Evolutionary conservation across 2,329 filamentous ascomycete species (phyloP), one percentile per base, ranked within the genome.

Genomic region (Fusarium robinianum): DNA sequence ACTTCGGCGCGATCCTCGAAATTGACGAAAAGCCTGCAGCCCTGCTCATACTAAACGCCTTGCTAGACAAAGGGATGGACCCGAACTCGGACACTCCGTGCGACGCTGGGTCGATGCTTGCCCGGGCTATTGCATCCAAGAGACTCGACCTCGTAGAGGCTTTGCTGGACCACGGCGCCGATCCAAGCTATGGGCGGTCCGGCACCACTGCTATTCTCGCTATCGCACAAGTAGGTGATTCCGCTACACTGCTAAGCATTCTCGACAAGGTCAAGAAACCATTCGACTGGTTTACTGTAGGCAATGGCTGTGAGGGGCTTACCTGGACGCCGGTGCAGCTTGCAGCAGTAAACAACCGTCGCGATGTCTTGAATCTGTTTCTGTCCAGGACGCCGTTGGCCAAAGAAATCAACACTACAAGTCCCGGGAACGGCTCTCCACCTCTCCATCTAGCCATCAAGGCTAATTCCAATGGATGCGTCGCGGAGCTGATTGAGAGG

Each of bases 251-350:
- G 11, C 47, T 49, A 17, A 36, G 46, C 17, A 48, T 62, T 4
- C 21, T 46, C 5, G 49, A 58, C 7, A 31, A 2, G 26, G 41
- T n/a, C 17, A 8, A 4, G 8, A 31, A 6, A n/a, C n/a, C n/a
- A n/a, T 60, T 61, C 3, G 25, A 57, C 23, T 61, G 58, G 58
- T 7, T 26, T 1, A 38, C 33, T 14, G 6, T 38, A 7, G 51
- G 39, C 9, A 23, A 53, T 14, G 15, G 14, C 5, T 30, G 31
- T 3, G 36, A 44, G 4, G 30, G 40, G 2, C 41, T 41, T 17
- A 46, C 45, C 8, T 58, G 50, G 19, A 60, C 57, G 16, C 49
- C 55, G 5, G 35, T 61, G 8, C 58, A 61, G 21, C 42, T 62
- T 22, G 58, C 59, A 8, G 57, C 58, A 25, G 35, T 35, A 3